Evolutionary conservation across 805 yeast genomes (phyloP).

Genomic region (Candida sakaeoensis): DNA sequence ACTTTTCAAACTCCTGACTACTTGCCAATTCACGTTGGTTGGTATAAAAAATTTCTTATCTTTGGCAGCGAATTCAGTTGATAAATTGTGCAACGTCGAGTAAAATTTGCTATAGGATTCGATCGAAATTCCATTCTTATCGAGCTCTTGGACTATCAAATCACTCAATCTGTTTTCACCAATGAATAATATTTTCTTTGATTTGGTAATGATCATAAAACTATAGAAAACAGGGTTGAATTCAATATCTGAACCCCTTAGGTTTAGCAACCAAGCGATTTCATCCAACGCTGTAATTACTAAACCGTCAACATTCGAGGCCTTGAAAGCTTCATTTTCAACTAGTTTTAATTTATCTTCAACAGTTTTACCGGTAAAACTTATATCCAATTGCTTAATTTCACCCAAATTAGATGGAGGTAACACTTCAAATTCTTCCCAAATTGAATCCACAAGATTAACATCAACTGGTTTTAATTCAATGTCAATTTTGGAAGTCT

Average conservation of each 20-base stretch:
- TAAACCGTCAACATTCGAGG: constrained; percentile 26
- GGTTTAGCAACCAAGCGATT: constrained; percentile 74
- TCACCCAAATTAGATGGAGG: constrained; percentile 51
- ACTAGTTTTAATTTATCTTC: constrained; percentile 54
- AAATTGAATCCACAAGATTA: constrained; percentile 73
- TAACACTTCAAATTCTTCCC: constrained; percentile 61
- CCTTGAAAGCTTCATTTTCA: constrained; percentile 20
- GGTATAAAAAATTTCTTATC: constrained; percentile 30
- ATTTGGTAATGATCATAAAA: constrained; percentile 30
- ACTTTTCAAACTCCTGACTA: constrained; percentile 31
- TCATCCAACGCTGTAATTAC: constrained; percentile 67
- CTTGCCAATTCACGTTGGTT: constrained; percentile 37
- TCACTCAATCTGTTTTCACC: constrained; percentile 38
- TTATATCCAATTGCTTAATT: constrained; percentile 47
- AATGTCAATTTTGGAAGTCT: constrained; percentile 31
- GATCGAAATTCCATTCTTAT: constrained; percentile 23
- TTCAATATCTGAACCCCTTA: constrained; percentile 54
- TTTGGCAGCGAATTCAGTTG: constrained; percentile 31
- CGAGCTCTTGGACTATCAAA: constrained; percentile 22
- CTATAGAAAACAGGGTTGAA: constrained; percentile 53
- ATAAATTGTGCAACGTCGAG: constrained; percentile 35
- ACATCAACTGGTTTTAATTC: constrained; percentile 43
- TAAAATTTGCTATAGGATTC: constrained; percentile 46
- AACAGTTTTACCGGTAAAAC: constrained; percentile 64
- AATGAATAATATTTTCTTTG: constrained; percentile 37